Base-by-base conservation (phyloP, 306 rosid genomes). In the Carpinus viminea region DNA sequence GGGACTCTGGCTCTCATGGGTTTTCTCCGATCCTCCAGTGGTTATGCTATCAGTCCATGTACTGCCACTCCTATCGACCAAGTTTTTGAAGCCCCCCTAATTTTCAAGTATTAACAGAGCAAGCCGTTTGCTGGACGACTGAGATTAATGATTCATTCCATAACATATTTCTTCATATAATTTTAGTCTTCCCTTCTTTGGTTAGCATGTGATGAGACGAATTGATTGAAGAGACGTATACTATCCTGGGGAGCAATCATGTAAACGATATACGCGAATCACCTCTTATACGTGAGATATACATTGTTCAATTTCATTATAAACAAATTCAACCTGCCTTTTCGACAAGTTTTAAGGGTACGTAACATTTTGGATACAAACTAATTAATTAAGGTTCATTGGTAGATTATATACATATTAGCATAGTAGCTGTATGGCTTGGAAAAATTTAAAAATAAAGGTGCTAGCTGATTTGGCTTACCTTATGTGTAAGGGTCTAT, bases 31-130 rank as follows among this genome's bases (percentile, higher is more conserved):
- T 24, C n/a, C 41, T 45, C 4, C 1, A 12, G 41, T 72, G 70
- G 69, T 72, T 69, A 60, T 38, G 54, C 54, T 74, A 55, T 69
- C 47, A 77, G 77, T 59, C 74, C 75, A 57, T 80, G 75, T 75
- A 72, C 83, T 83, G 80, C 84, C 85, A 71, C 75, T n/a, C 21
- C 56, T 71, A 41, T 68, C 50, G 4, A 71, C 51, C n/a, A 38
- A 43, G 84, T 41, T 55, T 65, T 73, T 52, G 24, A 31, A 74
- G 61, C 65, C 76, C 57, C 47, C 18, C 8, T 28, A 53, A 74
- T 55, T 60, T 57, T 52, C 61, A 10, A 77, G 76, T 45, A 45
- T 52, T 31, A 36, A 2, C 70, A 34, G 70, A 21, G 47, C n/a
- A 64, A 64, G 70, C 47, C 70, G 36, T 16, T 64, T 62, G 75